A percentile compares a stretch with the other conserved stretches of the same genome.
Conservation (phyloP, 495 filamentous ascomycete genomes). For the Xylaria nigripes region DNA sequence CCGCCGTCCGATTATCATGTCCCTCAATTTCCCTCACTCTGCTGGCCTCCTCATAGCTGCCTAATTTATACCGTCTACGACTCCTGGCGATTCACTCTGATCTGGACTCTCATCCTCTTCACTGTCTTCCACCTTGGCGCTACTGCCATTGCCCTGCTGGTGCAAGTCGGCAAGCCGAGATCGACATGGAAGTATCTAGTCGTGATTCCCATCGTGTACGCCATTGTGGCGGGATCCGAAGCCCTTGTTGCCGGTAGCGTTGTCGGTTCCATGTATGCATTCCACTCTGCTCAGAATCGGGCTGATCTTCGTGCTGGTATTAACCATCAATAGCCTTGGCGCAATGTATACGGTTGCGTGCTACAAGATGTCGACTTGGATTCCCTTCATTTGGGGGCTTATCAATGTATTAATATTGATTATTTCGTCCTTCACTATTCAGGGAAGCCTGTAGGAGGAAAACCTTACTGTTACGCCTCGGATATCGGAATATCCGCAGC, state of each 20-base stretch:
- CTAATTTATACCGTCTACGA: constrained; percentile 73
- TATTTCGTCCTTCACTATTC: constrained; percentile 87
- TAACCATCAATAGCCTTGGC: constrained; percentile 53
- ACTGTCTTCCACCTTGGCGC: constrained; percentile 61
- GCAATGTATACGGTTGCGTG: constrained; percentile 80
- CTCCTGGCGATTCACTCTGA: constrained; percentile 86
- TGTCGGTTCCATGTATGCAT: constrained; percentile 70
- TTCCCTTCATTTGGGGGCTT: constrained; percentile 88
- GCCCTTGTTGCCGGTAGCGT: constrained; percentile 81
- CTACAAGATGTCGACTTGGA: constrained; percentile 95
- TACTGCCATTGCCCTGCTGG: constrained; percentile 60
- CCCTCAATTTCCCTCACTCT: constrained; percentile 77
- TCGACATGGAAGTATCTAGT: constrained; percentile 67
- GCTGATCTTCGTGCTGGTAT: not conserved
- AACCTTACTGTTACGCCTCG: not conserved
- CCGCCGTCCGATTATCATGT: constrained; percentile 59
- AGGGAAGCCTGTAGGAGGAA: constrained; percentile 74
- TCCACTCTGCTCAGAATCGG: not conserved
- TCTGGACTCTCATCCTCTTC: constrained; percentile 75
- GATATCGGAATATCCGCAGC: constrained; percentile 9
- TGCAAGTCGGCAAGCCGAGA: constrained; percentile 51
- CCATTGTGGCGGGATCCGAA: constrained; percentile 66
- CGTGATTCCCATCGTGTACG: constrained; percentile 67
- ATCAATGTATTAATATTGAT: constrained; percentile 86
- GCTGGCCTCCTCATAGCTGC: constrained; percentile 17